Evolutionary conservation across 23 red algal genomes (phyloP), one percentile per base, ranked within the genome.

Genomic region (Gracilaria domingensis): DNA sequence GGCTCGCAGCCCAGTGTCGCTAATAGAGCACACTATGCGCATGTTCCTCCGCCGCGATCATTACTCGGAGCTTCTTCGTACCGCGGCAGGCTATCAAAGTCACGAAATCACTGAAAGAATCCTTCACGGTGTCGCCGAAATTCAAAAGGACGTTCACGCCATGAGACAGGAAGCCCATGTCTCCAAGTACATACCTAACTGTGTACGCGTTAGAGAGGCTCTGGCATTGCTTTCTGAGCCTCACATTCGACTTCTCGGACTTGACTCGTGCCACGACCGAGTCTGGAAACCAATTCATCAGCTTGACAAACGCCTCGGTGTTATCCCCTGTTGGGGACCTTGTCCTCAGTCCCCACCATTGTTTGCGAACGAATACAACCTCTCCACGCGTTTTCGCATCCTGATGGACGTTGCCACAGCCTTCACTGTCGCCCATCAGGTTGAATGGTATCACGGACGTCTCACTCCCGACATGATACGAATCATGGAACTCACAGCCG

Each of bases 391-490:
- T 1, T 77, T 77, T 48, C 40, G 38, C 40, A 23, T 77, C 23
- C 72, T 77, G 30, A 25, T 48, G 23, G 23, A 45, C 39, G 72
- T 77, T 34, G 72, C 72, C 72, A 37, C 72, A 49, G 38, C 72
- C 40, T 51, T 77, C 26, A 30, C 72, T 29, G 39, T 28, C 45
- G 72, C 72, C 0, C 72, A 77, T 50, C 24, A 24, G 9, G 38
- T 26, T 26, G 39, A 16, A 1, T 77, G 72, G 72, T 77, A 77
- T 50, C 72, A 77, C 39, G 45, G 40, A 8, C 45, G 38, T 50
- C 72, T 77, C 42, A 33, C 40, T 23, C 42, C 72, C 11, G 24
- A 45, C 23, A 77, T 77, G 72, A 77, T 77, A 29, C 72, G 72
- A 24, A 77, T 77, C n/a, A 37, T 45, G 24, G 26, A 45, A 30